Evolutionary conservation across 306 rosid genomes (phyloP).

Genomic region (Lathyrus sativus): DNA sequence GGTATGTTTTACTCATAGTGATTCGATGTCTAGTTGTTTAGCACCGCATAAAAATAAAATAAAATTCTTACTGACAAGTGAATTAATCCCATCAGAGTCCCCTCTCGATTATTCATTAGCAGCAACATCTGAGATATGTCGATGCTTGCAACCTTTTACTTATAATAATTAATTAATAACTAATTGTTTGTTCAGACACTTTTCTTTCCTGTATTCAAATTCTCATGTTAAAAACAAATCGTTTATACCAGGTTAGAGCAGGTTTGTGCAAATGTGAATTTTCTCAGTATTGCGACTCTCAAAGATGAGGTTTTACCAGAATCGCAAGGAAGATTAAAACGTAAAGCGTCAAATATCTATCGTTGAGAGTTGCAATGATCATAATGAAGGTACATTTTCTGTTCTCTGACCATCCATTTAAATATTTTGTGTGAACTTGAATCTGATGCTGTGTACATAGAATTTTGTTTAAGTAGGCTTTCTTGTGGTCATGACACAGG

Average conservation of each 20-base stretch:
- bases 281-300: constrained; percentile 69
- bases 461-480: constrained; percentile 19
- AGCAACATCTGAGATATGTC: neutral
- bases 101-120: neutral
- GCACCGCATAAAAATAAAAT: constrained; percentile 7
- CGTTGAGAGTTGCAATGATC: constrained; percentile 14
- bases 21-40: constrained; percentile 12
- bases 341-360: constrained; percentile 5
- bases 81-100: neutral
- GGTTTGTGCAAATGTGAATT: constrained; percentile 71
- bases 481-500: constrained; percentile 27
- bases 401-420: constrained; percentile 10
- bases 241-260: constrained; percentile 60
- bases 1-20: constrained; percentile 9
- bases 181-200: neutral
- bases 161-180: neutral
- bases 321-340: constrained; percentile 16
- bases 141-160: neutral
- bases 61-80: neutral
- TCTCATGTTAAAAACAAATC: constrained; percentile 16
- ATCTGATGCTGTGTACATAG: neutral
- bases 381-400: neutral
- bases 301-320: constrained; percentile 37
- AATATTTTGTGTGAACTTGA: neutral
- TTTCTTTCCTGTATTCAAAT: constrained; percentile 17